Conservation (phyloP, 169 alveolate species). For the Plasmodium ovale region DNA sequence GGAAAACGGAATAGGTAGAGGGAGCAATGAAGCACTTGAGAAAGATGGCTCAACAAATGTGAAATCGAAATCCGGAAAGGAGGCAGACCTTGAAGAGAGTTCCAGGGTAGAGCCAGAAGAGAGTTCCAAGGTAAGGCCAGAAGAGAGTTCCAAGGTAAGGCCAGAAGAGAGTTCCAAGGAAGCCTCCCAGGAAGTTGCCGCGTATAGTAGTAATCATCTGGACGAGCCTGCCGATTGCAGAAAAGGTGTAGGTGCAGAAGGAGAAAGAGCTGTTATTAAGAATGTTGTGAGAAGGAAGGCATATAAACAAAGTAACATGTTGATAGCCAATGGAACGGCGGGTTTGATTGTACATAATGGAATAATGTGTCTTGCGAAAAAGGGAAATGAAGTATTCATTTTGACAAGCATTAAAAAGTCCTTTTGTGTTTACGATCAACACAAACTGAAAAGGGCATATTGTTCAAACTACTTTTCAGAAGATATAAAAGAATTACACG, state of each 20-base stretch:
- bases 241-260: too few species aligned
- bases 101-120: too few species aligned
- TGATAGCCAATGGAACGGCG: slow-evolving; percentile 54
- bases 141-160: too few species aligned
- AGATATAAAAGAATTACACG: slow-evolving; percentile 47
- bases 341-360: slow-evolving; percentile 72
- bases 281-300: slow-evolving; percentile 1
- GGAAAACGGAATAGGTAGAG: background rate
- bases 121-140: too few species aligned
- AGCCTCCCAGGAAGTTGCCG: too few species aligned
- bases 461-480: slow-evolving; percentile 38
- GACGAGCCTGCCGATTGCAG: too few species aligned
- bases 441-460: slow-evolving; percentile 46
- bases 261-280: background rate
- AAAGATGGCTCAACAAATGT: background rate
- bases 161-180: too few species aligned
- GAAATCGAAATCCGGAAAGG: background rate
- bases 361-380: slow-evolving; percentile 55
- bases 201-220: too few species aligned
- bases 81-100: background rate
- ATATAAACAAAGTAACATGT: slow-evolving; percentile 42
- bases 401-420: slow-evolving; percentile 48
- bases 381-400: slow-evolving; percentile 48
- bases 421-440: slow-evolving; percentile 44
- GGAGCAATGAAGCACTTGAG: background rate